phyloP scores from a whole-genome alignment of 108 stramenopile genomes.

The Asterionellopsis glacialis region DNA sequence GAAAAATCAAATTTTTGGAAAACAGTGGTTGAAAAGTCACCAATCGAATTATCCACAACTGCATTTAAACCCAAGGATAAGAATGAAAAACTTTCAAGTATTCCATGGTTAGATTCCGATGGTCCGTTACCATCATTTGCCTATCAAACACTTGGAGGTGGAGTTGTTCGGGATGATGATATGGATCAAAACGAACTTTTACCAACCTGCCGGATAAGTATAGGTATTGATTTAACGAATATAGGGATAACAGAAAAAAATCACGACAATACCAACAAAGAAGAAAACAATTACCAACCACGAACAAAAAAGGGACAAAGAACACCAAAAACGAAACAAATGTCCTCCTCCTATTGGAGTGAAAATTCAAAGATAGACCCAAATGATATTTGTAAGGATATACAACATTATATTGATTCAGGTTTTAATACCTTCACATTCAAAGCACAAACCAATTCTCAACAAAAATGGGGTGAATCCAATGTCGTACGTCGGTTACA shows the following conservation, averaged over 20 bases:
- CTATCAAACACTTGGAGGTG: conserved; percentile 17
- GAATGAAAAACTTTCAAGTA: conserved; percentile 14
- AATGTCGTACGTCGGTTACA: conserved; percentile 33
- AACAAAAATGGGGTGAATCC: conserved; percentile 27
- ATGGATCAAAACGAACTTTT: conserved; percentile 4
- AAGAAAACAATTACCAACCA: no score
- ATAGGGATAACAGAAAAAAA: no score
- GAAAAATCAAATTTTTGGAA: conserved; percentile 2
- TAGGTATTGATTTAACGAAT: conserved; percentile 5
- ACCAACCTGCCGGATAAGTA: conserved; percentile 23
- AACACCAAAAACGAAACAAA: neutral
- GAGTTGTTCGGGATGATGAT: conserved; percentile 9
- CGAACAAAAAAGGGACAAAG: no score
- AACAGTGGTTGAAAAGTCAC: neutral
- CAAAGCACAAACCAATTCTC: neutral
- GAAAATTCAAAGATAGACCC: conserved; percentile 2
- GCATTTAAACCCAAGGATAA: no score
- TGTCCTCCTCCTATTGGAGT: neutral
- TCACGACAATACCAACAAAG: no score
- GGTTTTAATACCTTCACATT: conserved; percentile 61
- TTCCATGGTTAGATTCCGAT: conserved; percentile 19
- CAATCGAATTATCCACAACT: neutral
- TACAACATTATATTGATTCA: conserved; percentile 59
- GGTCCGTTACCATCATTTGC: conserved; percentile 34
- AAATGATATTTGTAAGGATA: conserved; percentile 6